Evolutionary conservation across 352 stramenopile genomes (phyloP), one percentile per base, ranked within the genome.

Genomic region (Phytopythium mirpurense): DNA sequence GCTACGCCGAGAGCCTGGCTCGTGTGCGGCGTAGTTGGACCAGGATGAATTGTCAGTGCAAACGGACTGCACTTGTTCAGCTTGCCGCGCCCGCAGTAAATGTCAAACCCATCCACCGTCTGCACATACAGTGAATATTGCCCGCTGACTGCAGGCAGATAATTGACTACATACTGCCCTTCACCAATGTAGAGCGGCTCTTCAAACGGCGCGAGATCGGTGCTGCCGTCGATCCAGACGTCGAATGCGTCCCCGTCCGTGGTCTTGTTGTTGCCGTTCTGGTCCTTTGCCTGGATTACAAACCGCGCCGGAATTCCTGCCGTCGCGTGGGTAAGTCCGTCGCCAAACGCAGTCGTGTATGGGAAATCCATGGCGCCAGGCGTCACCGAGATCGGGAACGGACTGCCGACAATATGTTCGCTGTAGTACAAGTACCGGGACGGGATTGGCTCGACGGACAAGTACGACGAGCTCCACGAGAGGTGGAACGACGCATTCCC

Each of bases 31-130:
- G 90, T 84, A 16, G 92, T 97, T 29, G 78, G 65, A 3, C 96
- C 96, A 35, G 96, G 93, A 12, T 67, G 49, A 7, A 98, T 88
- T 10, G 65, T 67, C 6, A 99, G 54, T 5, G 63, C 43, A 57
- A 98, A 99, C 14, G 96, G 96, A 61, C 90, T 98, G 77, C 96
- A 99, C 63, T 98, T 98, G 36, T 90, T 72, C 1, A 78, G 64
- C 47, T 92, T 82, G 19, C 93, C 94, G 1, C 83, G 65, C 0
- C 95, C 95, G 56, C 95, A 98, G 66, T 98, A 98, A 63, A 98
- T 98, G 61, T 98, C 85, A 8, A 83, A 93, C 21, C 83, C 90
- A 32, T 93, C 86, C 24, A 90, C 77, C 11, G 93, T 98, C 46
- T 88, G 85, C 27, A 98, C 83, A 15, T 83, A 93, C 0, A 99